Evolutionary conservation across 139 green algal species (phyloP).

Genomic region (Micractinium conductrix): DNA sequence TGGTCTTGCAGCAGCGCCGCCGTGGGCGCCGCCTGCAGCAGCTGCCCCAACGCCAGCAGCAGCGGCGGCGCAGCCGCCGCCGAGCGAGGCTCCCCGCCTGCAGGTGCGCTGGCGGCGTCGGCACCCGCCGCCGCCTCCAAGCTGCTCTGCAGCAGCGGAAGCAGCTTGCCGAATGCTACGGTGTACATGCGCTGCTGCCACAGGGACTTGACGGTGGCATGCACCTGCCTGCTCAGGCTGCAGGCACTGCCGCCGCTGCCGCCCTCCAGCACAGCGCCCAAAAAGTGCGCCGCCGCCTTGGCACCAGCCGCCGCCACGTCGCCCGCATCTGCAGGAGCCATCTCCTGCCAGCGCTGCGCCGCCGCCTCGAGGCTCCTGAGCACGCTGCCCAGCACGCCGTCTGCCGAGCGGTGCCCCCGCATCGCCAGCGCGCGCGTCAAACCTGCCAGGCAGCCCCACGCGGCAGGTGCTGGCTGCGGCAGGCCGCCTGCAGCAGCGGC

Average conservation of each 20-base stretch:
- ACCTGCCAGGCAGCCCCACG: constrained; percentile 8
- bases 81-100: not conserved
- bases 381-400: not conserved
- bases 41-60: constrained; percentile 24
- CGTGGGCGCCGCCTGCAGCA: constrained; percentile 18
- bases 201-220: constrained; percentile 29
- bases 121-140: not conserved
- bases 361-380: not conserved
- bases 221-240: constrained; percentile 2
- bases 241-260: not conserved
- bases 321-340: not conserved
- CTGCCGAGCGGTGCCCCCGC: constrained; percentile 4
- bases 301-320: not conserved
- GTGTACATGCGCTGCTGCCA: constrained; percentile 50
- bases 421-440: constrained; percentile 17
- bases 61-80: not conserved
- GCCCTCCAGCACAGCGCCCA: not conserved
- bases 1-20: constrained; percentile 29
- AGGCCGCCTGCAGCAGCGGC: not conserved
- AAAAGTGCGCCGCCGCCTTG: not conserved
- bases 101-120: not conserved
- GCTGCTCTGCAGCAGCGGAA: constrained; percentile 23
- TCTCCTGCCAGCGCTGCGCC: constrained; percentile 20
- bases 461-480: not conserved
- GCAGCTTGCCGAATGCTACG: constrained; percentile 4